Evolutionary conservation across 2,329 filamentous ascomycete genomes (phyloP).

Genomic region (Scleromitrula shiraiana): DNA sequence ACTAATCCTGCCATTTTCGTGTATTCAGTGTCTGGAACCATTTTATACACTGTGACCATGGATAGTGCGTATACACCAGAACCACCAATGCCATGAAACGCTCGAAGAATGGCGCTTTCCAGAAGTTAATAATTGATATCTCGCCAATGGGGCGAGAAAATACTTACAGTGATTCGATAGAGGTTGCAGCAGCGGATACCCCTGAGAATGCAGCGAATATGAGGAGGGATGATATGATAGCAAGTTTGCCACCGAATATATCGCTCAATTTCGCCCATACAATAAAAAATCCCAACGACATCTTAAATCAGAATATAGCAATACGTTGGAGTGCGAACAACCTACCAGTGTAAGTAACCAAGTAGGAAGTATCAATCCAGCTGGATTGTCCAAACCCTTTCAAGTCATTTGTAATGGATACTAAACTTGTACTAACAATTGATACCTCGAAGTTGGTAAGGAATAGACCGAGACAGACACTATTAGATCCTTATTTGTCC

Average conservation of each 20-base stretch:
- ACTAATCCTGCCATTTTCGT: conserved; percentile 4
- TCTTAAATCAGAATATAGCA: not conserved
- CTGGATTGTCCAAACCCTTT: conserved; percentile 1
- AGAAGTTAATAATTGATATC: not conserved
- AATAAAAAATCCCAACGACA: not conserved
- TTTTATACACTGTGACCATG: not conserved
- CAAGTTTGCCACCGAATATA: not conserved
- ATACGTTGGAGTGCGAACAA: not conserved
- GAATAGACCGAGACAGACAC: not conserved
- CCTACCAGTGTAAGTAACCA: conserved; percentile 9
- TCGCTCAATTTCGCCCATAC: conserved; percentile 3
- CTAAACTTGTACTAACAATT: not conserved
- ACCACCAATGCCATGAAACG: conserved; percentile 36
- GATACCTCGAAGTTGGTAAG: conserved; percentile 3
- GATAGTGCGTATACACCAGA: conserved; percentile 34
- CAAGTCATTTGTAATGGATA: conserved; percentile 7
- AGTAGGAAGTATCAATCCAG: conserved; percentile 8
- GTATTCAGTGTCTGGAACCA: conserved; percentile 23
- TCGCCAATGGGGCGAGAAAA: not conserved
- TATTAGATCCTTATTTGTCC: not conserved
- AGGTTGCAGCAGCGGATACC: not conserved
- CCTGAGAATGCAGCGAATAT: conserved; percentile 2
- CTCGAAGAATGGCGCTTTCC: not conserved
- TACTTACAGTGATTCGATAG: not conserved
- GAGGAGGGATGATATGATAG: not conserved